A percentile compares a stretch with the other conserved stretches of the same genome.
Conservation (phyloP, 2,329 filamentous ascomycete species). For the Colletotrichum caudatum region DNA sequence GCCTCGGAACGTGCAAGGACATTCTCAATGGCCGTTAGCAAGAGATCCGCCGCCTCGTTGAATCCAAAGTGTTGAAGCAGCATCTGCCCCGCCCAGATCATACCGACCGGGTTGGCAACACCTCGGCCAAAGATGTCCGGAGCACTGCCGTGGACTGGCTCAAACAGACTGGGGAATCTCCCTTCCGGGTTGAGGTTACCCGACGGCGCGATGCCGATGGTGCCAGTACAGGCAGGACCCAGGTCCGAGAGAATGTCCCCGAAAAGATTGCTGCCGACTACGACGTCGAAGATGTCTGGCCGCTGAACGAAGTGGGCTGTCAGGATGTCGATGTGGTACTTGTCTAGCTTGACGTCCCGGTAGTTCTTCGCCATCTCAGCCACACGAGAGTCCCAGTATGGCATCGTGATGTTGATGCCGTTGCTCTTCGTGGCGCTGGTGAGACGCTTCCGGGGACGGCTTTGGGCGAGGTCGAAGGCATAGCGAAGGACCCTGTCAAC, state of each 20-base stretch:
- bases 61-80: conserved; percentile 74
- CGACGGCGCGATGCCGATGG: conserved; percentile 79
- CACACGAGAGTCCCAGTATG: conserved; percentile 75
- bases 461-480: conserved; percentile 70
- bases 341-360: conserved; percentile 70
- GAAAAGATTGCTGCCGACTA: conserved; percentile 72
- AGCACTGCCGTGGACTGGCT: conserved; percentile 79
- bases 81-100: conserved; percentile 79
- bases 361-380: conserved; percentile 66
- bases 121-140: conserved; percentile 80
- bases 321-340: conserved; percentile 77
- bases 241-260: conserved; percentile 79
- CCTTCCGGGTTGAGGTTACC: conserved; percentile 73
- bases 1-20: conserved; percentile 64
- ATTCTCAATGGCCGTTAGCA: conserved; percentile 71
- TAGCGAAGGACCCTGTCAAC: conserved; percentile 72
- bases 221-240: conserved; percentile 76
- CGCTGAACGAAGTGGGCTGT: conserved; percentile 73
- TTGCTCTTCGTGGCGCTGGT: conserved; percentile 76
- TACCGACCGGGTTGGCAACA: conserved; percentile 78
- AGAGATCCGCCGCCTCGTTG: conserved; percentile 59
- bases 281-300: conserved; percentile 70
- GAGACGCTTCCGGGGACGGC: conserved; percentile 66
- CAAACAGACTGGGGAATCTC: conserved; percentile 69
- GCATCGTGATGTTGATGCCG: conserved; percentile 75